Base-by-base conservation (phyloP, 768 basidiomycete genomes). In the Asterophora parasitica region DNA sequence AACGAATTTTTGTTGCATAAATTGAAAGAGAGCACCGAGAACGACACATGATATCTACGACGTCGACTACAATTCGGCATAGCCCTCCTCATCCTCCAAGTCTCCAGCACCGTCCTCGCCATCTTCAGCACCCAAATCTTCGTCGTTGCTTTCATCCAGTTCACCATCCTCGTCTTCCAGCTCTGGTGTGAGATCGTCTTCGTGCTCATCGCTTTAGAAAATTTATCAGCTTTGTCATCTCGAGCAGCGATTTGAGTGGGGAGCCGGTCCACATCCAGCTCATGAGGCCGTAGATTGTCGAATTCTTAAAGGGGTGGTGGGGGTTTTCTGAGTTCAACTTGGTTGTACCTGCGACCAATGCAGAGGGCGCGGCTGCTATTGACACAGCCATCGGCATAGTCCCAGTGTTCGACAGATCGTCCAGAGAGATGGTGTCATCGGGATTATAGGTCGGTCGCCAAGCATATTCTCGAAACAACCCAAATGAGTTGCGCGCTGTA, bases 191-290 rank as follows among this genome's bases (percentile, higher is more conserved):
- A 23, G 23, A 23, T 23, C 23, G 23, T 23, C 23, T 23, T 23
- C 23, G 23, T 23, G 23, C 23, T 23, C 23, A 23, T 23, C 23
- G 23, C 32, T 56, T 52, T 1, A 61, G 44, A 40, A 58, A 53
- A 26, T 49, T 41, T 5, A 61, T 27, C 1, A 63, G 53, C 10
- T 43, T 7, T 2, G 27, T 46, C 8, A 50, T 19, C 16, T 58
- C 57, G 1, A 13, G 44, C 4, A 55, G 27, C 0, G 52, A 56
- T 37, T 61, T 63, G 39, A 49, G 48, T 12, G 51, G 37, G 6
- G 58, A 58, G 1, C 59, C 55, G 3, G 48, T 55, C 58, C 53
- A 59, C 49, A 55, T 55, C 60, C 60, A 59, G 32, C 52, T 49
- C 46, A 58, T 55, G 9, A 61, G 45, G 0, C 60, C 55, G 34